These are phyloP conservation scores for Geotrichum aggregatum DNA, from an alignment of 1,139 yeast genomes.

Conservation along the genomic window DNA sequence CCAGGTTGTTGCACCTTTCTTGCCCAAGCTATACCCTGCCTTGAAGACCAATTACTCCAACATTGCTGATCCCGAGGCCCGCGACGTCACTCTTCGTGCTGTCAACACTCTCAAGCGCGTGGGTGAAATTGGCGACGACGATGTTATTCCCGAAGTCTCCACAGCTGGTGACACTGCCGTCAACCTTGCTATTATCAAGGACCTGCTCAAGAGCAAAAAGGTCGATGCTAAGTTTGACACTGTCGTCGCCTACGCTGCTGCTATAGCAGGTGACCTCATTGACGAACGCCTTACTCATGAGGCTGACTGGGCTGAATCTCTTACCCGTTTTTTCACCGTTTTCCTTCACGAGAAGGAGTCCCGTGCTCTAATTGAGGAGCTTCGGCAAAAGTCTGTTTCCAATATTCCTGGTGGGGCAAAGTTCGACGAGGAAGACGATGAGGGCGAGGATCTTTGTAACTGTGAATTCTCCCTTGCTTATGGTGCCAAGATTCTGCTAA, in stretches of 20 bases:
- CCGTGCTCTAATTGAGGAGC: slow-evolving; percentile 84
- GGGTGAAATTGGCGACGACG: slow-evolving; percentile 91
- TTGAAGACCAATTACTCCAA: slow-evolving; percentile 87
- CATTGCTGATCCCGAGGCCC: slow-evolving; percentile 99
- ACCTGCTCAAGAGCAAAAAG: slow-evolving; percentile 65
- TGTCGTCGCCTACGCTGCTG: slow-evolving; percentile 80
- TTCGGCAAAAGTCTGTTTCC: slow-evolving; percentile 94
- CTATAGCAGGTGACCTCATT: slow-evolving; percentile 97
- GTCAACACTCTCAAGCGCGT: slow-evolving; percentile 96
- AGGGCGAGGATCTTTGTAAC: slow-evolving; percentile 99
- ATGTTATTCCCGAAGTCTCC: slow-evolving; percentile 89
- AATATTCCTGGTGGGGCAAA: slow-evolving; percentile 95
- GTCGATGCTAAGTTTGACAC: slow-evolving; percentile 63
- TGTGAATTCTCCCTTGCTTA: slow-evolving; percentile 99
- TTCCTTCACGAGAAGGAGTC: slow-evolving; percentile 93
- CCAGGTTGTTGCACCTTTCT: slow-evolving; percentile 98
- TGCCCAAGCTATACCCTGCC: slow-evolving; percentile 92
- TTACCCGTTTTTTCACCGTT: slow-evolving; percentile 92
- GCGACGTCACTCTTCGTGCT: slow-evolving; percentile 96
- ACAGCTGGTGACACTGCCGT: slow-evolving; percentile 95
- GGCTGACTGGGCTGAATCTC: slow-evolving; percentile 80
- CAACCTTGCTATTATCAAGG: slow-evolving; percentile 76
- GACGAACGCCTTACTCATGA: slow-evolving; percentile 96
- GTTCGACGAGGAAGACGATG: slow-evolving; percentile 98
- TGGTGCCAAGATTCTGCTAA: slow-evolving; percentile 99